Conservation (phyloP, 2,329 filamentous ascomycete species). For the Fusarium pseudograminearum region DNA sequence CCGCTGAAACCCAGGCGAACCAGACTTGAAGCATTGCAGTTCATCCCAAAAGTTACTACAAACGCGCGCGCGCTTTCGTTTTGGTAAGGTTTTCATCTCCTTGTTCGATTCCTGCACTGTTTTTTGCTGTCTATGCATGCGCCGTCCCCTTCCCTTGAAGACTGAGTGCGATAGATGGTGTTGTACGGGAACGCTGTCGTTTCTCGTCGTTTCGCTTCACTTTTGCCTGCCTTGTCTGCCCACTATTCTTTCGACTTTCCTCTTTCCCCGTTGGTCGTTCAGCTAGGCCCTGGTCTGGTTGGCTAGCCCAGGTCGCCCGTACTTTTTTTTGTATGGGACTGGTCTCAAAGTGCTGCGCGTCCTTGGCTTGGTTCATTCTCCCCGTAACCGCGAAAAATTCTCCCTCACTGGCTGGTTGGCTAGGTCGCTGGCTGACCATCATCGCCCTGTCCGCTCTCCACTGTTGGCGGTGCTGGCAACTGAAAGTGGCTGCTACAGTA, state of each 20-base stretch:
- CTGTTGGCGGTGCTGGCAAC: constrained; percentile 33
- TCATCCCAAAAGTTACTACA: constrained; percentile 42
- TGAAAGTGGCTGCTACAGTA: constrained; percentile 34
- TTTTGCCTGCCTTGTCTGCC: constrained; percentile 33
- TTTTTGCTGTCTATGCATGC: constrained; percentile 17
- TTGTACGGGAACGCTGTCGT: constrained; percentile 32
- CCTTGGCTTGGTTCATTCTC: constrained; percentile 24
- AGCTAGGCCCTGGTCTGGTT: constrained; percentile 16
- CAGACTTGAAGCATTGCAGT: constrained; percentile 48
- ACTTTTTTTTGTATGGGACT: constrained; percentile 34
- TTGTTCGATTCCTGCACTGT: constrained; percentile 25
- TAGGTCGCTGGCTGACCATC: constrained; percentile 25
- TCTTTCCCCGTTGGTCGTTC: constrained; percentile 24
- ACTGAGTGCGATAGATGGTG: constrained; percentile 36
- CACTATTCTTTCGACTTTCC: constrained; percentile 36
- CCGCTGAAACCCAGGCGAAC: constrained; percentile 50
- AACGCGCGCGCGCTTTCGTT: constrained; percentile 46
- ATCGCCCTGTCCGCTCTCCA: constrained; percentile 33
- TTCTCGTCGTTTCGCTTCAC: constrained; percentile 38
- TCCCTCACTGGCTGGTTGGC: constrained; percentile 44
- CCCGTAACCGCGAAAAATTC: constrained; percentile 51
- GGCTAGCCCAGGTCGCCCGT: constrained; percentile 30
- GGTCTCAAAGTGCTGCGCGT: constrained; percentile 48
- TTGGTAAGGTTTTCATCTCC: constrained; percentile 50
- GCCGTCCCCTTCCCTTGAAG: constrained; percentile 15